Evolutionary conservation across 768 basidiomycete species (phyloP).

Genomic region (Cyclocybe aegerita): DNA sequence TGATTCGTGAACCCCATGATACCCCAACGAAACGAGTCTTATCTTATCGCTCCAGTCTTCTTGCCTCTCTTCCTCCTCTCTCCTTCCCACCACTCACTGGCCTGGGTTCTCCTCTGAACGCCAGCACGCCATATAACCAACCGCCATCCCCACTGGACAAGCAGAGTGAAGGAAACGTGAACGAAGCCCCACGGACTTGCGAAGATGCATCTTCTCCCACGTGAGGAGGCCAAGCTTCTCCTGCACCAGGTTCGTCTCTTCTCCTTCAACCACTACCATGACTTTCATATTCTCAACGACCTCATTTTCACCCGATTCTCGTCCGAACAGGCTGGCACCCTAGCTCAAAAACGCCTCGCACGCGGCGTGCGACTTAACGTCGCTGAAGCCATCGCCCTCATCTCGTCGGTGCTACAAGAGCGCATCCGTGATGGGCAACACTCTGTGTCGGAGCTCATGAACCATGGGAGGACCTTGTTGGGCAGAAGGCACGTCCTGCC

Average conservation of each 20-base stretch:
- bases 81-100: too few species aligned
- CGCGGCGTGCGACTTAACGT: slow-evolving; percentile 88
- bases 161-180: too few species aligned
- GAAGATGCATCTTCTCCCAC: slow-evolving; percentile 68
- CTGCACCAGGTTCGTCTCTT: slow-evolving; percentile 56
- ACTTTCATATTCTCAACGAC: background rate
- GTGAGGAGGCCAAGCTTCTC: slow-evolving; percentile 74
- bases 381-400: slow-evolving; percentile 86
- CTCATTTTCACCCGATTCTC: background rate
- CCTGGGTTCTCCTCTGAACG: too few species aligned
- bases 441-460: slow-evolving; percentile 90
- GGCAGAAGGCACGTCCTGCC: slow-evolving; percentile 89
- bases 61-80: too few species aligned
- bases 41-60: too few species aligned
- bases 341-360: slow-evolving; percentile 94
- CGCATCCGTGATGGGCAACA: slow-evolving; percentile 88
- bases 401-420: slow-evolving; percentile 92
- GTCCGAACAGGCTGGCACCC: slow-evolving; percentile 64
- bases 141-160: too few species aligned
- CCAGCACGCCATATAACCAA: background rate
- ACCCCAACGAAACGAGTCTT: too few species aligned
- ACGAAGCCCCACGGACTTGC: too few species aligned
- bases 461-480: slow-evolving; percentile 84
- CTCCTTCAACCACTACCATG: background rate
- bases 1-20: too few species aligned